Base-by-base conservation (phyloP, 495 filamentous ascomycete species). In the Penicillium coffeae region DNA sequence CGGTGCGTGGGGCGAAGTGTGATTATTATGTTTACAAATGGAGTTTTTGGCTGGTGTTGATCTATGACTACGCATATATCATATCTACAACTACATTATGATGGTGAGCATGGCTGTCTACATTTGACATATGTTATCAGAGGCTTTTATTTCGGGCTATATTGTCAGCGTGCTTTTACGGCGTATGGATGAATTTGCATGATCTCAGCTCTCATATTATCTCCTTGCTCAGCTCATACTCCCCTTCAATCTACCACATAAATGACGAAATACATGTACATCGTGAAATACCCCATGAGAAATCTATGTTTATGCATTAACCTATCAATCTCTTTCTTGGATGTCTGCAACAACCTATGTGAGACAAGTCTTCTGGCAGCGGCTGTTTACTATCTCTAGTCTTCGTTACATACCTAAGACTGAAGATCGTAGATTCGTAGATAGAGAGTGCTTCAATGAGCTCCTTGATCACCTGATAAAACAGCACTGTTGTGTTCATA, bases 1-100 rank as follows among this genome's bases (percentile, higher is more conserved):
- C 65, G 85, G 87, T 16, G 80, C 78, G 42, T 90, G 86, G 83
- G 87, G 86, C 14, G 88, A 90, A 67, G 79, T 81, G 2, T 88
- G 55, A 56, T 44, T 33, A 18, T 33, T 33, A 2, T n/a, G 25
- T 18, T 46, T 27, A n/a, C 18, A 22, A 37, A 18, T 37, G 13
- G 13, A 7, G 35, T 14, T 37, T 6, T 30, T 30, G 25, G 10
- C 10, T 30, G 25, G 25, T 30, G 25, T 30, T 30, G 25, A 30
- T 33, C 0, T 33, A 15, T 41, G 2, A 14, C 21, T n/a, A 27
- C 5, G n/a, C 10, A 42, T 22, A 42, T 33, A 32, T 39, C 20
- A 9, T n/a, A n/a, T n/a, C n/a, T n/a, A n/a, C n/a, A n/a, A n/a
- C n/a, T n/a, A n/a, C n/a, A n/a, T n/a, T n/a, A n/a, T n/a, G n/a